Evolutionary conservation across 73 alveolate species (phyloP).

Genomic region (Paramecium tetraurelia): DNA sequence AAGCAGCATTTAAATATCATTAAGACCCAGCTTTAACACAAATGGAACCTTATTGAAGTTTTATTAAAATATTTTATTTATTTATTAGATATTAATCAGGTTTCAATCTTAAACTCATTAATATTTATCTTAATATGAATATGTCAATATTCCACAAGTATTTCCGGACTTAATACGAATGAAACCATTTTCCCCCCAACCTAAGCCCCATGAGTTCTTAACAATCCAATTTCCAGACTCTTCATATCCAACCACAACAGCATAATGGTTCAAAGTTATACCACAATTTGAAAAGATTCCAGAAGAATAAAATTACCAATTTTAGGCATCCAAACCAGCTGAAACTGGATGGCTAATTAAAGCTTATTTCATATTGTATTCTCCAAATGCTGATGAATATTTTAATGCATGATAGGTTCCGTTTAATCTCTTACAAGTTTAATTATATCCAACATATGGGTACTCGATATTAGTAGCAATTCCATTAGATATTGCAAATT

Average conservation of each 20-base stretch:
- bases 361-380: conserved; percentile 36
- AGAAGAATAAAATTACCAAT: conserved; percentile 69
- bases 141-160: conserved; percentile 45
- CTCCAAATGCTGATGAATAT: not conserved
- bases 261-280: conserved; percentile 76
- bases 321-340: conserved; percentile 62
- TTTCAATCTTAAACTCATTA: not conserved
- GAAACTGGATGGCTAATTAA: conserved; percentile 53
- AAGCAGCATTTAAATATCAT: not conserved
- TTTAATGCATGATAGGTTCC: not conserved
- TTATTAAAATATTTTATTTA: not conserved
- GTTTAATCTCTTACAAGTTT: conserved; percentile 18
- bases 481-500: conserved; percentile 31
- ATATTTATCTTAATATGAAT: conserved; percentile 25
- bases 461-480: conserved; percentile 13
- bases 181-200: conserved; percentile 58
- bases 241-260: conserved; percentile 79
- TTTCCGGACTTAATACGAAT: conserved; percentile 40
- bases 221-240: conserved; percentile 56
- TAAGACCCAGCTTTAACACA: conserved; percentile 7
- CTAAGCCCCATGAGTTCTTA: conserved; percentile 43
- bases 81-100: not conserved
- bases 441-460: conserved; percentile 56
- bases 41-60: conserved; percentile 31
- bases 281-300: conserved; percentile 63